Conservation (phyloP, 179 eudicot species). For the Beta corolliflora region DNA sequence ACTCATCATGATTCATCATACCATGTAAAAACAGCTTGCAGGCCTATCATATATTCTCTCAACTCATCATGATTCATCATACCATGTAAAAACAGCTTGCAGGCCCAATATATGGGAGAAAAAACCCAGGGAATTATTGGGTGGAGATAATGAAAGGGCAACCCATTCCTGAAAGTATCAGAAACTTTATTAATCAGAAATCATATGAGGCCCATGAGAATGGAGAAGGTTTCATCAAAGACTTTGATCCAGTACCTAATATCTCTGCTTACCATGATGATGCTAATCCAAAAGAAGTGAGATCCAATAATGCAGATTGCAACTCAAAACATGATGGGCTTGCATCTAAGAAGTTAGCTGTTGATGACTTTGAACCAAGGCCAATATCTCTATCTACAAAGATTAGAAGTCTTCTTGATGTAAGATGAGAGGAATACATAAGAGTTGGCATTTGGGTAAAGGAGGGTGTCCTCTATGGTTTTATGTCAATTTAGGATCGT, state of each 20-base stretch:
- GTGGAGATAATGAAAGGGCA: constrained; percentile 31
- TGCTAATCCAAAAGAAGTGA: not conserved
- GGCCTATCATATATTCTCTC: too few relatives aligned
- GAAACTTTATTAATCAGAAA: too few relatives aligned
- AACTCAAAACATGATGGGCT: not conserved
- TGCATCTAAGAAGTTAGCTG: not conserved
- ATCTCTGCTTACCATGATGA: constrained; percentile 19
- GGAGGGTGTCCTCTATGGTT: not conserved
- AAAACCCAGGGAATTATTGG: constrained; percentile 37
- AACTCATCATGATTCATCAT: not conserved
- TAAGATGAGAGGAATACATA: too few relatives aligned
- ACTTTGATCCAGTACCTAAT: constrained; percentile 28
- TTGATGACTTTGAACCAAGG: constrained; percentile 31
- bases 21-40: too few relatives aligned
- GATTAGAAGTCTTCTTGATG: not conserved
- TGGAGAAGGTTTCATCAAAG: not conserved
- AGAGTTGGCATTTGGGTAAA: too few relatives aligned
- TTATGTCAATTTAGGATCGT: too few relatives aligned
- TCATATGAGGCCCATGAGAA: not conserved
- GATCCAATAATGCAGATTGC: not conserved
- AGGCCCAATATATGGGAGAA: constrained; percentile 23
- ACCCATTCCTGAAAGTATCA: constrained; percentile 38
- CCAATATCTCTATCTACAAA: constrained; percentile 17
- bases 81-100: constrained; percentile 19
- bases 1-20: too few relatives aligned